Base-by-base conservation (phyloP, 2,329 filamentous ascomycete genomes). In the Exserohilum rostratum region DNA sequence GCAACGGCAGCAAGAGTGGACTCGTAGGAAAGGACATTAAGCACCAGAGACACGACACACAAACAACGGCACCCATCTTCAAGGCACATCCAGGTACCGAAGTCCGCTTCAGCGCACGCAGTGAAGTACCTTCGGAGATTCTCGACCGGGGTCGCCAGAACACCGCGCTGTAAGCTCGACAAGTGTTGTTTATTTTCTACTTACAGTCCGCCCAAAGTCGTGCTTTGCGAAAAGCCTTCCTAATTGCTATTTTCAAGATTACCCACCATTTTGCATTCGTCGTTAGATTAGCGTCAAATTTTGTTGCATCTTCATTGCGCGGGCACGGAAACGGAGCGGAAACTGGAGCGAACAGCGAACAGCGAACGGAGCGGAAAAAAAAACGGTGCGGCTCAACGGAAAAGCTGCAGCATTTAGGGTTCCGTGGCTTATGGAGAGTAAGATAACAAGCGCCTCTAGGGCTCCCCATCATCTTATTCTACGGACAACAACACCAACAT, bases 61-160 rank as follows among this genome's bases (percentile, higher is more conserved):
- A 69, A n/a, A 73, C 71, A 4, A 75, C 72, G n/a, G 73, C 73
- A n/a, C 73, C 74, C 1, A 71, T 77, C 25, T 77, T 77, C 63
- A 65, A 69, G 42, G 67, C 69, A 29, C 75, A 77, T 38, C 75
- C 75, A 3, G 75, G 75, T 17, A 74, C 68, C 5, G 73, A 77
- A 57, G 74, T 77, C 4, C 53, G 71, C 46, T 74, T 77, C 56
- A 75, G 71, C 42, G 69, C 68, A 35, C 61, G 70, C 17, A 76
- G 75, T 43, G 61, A 65, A 3, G 73, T 77, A 6, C 73, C 75
- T 5, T 73, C 68, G 13, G 74, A 76, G 59, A 73, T 77, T 15
- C 50, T 77, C 48, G 72, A 77, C 42, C 66, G 64, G 63, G 64
- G 66, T 17, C 40, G 62, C 18, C 43, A 62, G 31, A 68, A 68